Percentiles rank a stretch among this genome's conserved stretches.
Conservation (phyloP, 2,329 filamentous ascomycete genomes). For the Pyricularia grisea region DNA sequence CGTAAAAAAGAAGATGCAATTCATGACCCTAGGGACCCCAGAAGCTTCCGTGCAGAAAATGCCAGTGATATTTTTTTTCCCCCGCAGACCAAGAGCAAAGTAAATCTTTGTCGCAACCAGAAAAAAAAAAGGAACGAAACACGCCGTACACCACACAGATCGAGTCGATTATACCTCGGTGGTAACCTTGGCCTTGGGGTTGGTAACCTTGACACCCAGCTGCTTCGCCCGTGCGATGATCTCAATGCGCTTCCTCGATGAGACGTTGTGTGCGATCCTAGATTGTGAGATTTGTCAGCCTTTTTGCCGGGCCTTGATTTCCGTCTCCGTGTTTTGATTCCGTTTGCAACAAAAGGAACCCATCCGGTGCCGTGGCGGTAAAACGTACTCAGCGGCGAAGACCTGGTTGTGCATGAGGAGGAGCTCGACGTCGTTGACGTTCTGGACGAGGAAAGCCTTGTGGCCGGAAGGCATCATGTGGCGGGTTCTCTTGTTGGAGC, state of each 20-base stretch:
- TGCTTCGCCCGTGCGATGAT: constrained; percentile 97
- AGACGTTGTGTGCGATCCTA: constrained; percentile 97
- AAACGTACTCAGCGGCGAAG: constrained; percentile 91
- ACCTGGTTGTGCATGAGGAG: constrained; percentile 99
- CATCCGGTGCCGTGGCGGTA: not conserved
- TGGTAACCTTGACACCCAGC: constrained; percentile 98
- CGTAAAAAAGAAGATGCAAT: constrained; percentile 1
- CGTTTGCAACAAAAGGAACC: not conserved
- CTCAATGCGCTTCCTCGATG: constrained; percentile 96
- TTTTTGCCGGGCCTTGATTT: not conserved
- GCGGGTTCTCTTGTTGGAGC: constrained; percentile 98
- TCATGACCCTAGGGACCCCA: constrained; percentile 3
- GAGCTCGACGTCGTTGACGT: constrained; percentile 90
- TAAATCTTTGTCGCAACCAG: constrained; percentile 1
- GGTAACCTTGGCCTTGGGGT: constrained; percentile 97
- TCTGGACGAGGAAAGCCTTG: constrained; percentile 99
- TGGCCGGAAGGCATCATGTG: constrained; percentile 98
- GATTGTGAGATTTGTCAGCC: constrained; percentile 5
- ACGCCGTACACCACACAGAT: not conserved
- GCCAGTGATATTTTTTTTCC: constrained; percentile 2
- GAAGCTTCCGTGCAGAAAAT: constrained; percentile 1
- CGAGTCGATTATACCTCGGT: constrained; percentile 64
- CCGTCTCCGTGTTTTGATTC: not conserved
- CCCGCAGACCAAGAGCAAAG: constrained; percentile 5
- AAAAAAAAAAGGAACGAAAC: constrained; percentile 1